These are phyloP conservation scores for Penicillium frequentans DNA, from an alignment of 2,329 filamentous ascomycete genomes.

Conservation along the genomic window DNA sequence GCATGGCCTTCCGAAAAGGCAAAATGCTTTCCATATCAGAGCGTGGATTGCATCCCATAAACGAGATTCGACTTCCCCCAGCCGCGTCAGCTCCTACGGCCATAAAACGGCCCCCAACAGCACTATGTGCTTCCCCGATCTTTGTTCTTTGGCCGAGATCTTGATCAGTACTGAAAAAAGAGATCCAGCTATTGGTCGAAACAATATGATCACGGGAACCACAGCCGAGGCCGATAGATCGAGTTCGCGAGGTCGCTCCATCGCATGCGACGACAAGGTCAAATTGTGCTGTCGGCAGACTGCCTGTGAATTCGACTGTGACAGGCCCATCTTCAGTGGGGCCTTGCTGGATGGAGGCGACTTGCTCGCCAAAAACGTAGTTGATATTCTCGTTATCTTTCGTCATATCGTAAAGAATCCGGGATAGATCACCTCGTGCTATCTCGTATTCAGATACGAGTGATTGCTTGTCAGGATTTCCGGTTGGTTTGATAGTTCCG, in stretches of 20 bases:
- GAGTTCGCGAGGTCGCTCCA: slow-evolving; percentile 49
- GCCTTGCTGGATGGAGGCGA: slow-evolving; percentile 36
- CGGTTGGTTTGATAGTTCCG: slow-evolving; percentile 31
- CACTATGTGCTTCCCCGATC: slow-evolving; percentile 39
- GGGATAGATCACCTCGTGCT: slow-evolving; percentile 34
- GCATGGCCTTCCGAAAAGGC: slow-evolving; percentile 43
- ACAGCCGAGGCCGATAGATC: slow-evolving; percentile 46
- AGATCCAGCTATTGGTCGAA: slow-evolving; percentile 41
- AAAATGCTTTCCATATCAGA: slow-evolving; percentile 26
- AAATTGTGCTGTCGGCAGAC: slow-evolving; percentile 37
- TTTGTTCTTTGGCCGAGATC: slow-evolving; percentile 42
- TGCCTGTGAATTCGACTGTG: slow-evolving; percentile 44
- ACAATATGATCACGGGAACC: slow-evolving; percentile 41
- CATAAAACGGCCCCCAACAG: slow-evolving; percentile 41
- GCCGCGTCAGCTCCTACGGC: slow-evolving; percentile 28
- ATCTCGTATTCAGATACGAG: slow-evolving; percentile 41
- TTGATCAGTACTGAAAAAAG: slow-evolving; percentile 44
- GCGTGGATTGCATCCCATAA: slow-evolving; percentile 40
- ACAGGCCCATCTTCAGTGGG: slow-evolving; percentile 33
- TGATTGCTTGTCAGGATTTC: slow-evolving; percentile 32
- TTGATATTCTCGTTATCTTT: slow-evolving; percentile 37
- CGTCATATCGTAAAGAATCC: slow-evolving; percentile 37
- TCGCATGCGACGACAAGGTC: slow-evolving; percentile 54
- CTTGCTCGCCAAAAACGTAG: slow-evolving; percentile 43
- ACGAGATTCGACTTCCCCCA: slow-evolving; percentile 31